phyloP scores from a whole-genome alignment of 768 basidiomycete species.

The Kwoniella shandongensis region DNA sequence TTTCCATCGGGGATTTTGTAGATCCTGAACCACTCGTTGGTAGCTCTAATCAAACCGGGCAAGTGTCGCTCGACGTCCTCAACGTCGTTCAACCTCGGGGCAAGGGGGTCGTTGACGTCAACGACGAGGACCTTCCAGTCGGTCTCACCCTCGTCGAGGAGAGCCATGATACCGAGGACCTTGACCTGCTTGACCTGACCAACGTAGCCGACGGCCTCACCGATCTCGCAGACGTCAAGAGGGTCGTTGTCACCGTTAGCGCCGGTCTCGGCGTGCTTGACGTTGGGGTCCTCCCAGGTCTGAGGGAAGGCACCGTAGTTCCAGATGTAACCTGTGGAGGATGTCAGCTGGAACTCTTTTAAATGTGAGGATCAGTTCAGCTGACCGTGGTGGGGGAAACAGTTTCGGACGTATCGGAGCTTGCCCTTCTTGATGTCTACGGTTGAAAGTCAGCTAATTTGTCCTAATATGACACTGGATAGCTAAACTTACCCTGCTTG shows the following conservation, averaged over 20 bases:
- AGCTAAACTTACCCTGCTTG: slow-evolving; percentile 68
- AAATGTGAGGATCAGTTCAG: background rate
- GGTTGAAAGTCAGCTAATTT: slow-evolving; percentile 2
- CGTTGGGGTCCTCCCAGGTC: slow-evolving; percentile 97
- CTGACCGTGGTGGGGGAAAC: slow-evolving; percentile 99
- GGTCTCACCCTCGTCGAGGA: slow-evolving; percentile 98
- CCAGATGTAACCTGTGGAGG: slow-evolving; percentile 69
- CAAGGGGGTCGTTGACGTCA: slow-evolving; percentile 91
- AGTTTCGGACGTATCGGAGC: slow-evolving; percentile 96
- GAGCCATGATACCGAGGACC: slow-evolving; percentile 99
- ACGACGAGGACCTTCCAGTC: slow-evolving; percentile 99
- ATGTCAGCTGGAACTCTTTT: background rate
- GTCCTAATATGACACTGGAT: background rate
- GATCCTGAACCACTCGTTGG: slow-evolving; percentile 94
- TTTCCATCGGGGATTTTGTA: slow-evolving; percentile 57
- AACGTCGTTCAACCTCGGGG: slow-evolving; percentile 94
- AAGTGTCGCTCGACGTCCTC: slow-evolving; percentile 98
- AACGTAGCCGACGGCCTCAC: slow-evolving; percentile 93
- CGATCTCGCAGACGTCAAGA: slow-evolving; percentile 99
- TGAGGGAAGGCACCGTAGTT: slow-evolving; percentile 99
- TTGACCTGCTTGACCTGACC: slow-evolving; percentile 99
- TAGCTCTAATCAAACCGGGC: slow-evolving; percentile 92
- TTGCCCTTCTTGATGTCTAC: slow-evolving; percentile 89
- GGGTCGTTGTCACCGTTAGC: slow-evolving; percentile 99
- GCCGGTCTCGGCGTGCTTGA: slow-evolving; percentile 91